Evolutionary conservation across 2,329 filamentous ascomycete species (phyloP), one percentile per base, ranked within the genome.

Genomic region (Trichophyton verrucosum): DNA sequence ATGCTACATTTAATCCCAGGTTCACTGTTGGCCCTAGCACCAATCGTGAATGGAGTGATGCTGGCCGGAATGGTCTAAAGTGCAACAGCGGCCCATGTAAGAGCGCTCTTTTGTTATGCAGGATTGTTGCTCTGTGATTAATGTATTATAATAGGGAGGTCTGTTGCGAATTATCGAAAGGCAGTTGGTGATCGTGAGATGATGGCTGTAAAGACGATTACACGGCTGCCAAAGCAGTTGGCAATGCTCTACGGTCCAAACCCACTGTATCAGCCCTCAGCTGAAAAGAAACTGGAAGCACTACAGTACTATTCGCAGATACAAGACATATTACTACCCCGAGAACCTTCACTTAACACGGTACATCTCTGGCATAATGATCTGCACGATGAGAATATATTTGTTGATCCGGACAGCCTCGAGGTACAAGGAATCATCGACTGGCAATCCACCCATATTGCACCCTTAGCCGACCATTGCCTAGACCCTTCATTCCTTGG

Each of bases 361-460:
- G 65, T 67, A 1, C 62, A 59, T 60, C 64, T 71, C 57, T 72
- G 69, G 67, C 68, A 71, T 61, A 64, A 68, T 61, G 66, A 71
- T 65, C 60, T 71, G 27, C 67, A 71, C 56, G 61, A 66, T 62
- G 67, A 69, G 22, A 71, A 71, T 62, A 63, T 73, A 60, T 73
- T 72, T 38, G 65, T 72, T 36, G 70, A 73, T 62, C 68, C 67
- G n/a, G n/a, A 66, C 11, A 64, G 66, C 2, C 64, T 61, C 57
- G 65, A 61, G 3, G 68, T 72, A 22, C 65, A 66, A 5, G 65
- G 67, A 7, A 70, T 73, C 6, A 71, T 73, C 27, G 68, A 72
- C 63, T 72, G 69, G 70, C 68, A 72, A 61, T 69, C 67, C 24
- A 64, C 63, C 36, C 68, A 70, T 20, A 63, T 71, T 58, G 67